Percentiles rank a stretch among this genome's conserved stretches.
Conservation (phyloP, 306 rosid species). For the Quercus alba region DNA sequence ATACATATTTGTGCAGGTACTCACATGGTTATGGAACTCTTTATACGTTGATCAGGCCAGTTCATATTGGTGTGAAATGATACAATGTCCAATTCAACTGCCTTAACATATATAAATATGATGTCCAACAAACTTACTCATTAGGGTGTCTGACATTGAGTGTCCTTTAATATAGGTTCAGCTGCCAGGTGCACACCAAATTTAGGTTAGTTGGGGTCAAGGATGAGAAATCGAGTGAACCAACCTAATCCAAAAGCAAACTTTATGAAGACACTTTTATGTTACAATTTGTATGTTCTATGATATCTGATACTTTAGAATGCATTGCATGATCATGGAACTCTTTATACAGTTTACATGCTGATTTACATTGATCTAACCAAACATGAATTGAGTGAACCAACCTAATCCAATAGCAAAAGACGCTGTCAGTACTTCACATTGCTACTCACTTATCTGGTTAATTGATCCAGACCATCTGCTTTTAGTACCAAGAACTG, state of each 20-base stretch:
- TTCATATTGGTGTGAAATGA: not conserved
- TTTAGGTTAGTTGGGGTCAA: not conserved
- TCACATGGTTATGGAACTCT: not conserved
- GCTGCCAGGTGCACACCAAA: not conserved
- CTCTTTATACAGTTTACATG: not conserved
- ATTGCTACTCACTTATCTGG: not conserved
- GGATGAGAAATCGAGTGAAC: not conserved
- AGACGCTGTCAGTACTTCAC: not conserved
- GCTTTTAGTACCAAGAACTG: not conserved
- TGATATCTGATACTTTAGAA: not conserved
- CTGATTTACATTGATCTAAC: not conserved
- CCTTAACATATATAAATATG: not conserved
- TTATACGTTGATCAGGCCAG: not conserved
- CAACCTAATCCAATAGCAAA: not conserved
- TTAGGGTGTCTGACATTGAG: not conserved
- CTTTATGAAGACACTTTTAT: not conserved
- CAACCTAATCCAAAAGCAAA: not conserved
- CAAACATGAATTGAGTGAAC: not conserved
- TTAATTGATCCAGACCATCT: not conserved
- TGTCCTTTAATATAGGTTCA: not conserved
- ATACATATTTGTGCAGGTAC: not conserved
- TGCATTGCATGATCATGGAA: not conserved
- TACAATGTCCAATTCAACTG: not conserved
- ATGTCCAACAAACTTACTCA: not conserved
- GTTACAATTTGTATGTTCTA: not conserved